phyloP scores from a whole-genome alignment of 495 filamentous ascomycete species.

The Talaromyces borbonicus region DNA sequence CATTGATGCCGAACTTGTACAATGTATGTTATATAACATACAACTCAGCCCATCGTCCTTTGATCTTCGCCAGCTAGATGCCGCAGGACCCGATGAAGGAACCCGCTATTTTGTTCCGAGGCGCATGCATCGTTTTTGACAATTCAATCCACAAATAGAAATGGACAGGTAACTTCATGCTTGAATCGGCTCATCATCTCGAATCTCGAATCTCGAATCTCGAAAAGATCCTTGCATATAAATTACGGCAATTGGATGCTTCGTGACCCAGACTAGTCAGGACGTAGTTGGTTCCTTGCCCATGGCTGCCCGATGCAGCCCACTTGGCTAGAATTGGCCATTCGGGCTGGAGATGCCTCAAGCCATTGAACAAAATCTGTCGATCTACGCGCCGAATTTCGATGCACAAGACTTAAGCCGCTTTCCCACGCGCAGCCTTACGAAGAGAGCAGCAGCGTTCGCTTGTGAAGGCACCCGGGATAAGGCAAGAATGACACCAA shows the following conservation, averaged over 20 bases:
- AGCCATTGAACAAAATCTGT: no score
- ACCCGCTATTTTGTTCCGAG: no score
- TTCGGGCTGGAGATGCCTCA: neutral
- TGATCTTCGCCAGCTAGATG: neutral
- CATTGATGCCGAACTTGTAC: neutral
- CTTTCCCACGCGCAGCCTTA: neutral
- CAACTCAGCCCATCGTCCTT: neutral
- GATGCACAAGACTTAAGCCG: neutral
- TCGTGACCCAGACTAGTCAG: neutral
- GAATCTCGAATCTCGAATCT: no score
- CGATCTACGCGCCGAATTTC: no score
- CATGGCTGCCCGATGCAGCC: slow-evolving; percentile 8
- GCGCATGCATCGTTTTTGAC: no score
- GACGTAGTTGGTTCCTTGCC: neutral
- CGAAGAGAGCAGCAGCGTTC: neutral
- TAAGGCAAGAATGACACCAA: no score
- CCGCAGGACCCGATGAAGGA: neutral
- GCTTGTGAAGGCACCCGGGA: neutral
- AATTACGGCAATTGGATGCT: no score
- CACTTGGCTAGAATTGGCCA: slow-evolving; percentile 9
- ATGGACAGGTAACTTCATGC: no score
- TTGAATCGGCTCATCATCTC: no score
- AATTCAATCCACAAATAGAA: no score
- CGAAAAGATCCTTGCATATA: no score
- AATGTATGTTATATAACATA: neutral